phyloP scores from a whole-genome alignment of 305 asterid species.

The Coffea humblotiana region DNA sequence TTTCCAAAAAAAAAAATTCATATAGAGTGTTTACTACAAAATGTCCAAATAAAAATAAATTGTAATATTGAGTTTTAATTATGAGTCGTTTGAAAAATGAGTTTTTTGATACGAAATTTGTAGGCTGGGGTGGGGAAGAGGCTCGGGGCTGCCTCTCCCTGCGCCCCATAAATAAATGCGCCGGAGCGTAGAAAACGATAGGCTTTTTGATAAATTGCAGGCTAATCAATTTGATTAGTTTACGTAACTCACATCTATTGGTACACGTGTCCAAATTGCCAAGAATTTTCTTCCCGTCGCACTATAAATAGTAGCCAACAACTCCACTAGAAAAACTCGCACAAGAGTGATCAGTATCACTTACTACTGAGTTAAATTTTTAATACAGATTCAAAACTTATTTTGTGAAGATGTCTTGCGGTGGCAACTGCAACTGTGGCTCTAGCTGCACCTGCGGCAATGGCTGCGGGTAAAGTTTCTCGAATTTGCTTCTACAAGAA shows the following conservation, averaged over 20 bases:
- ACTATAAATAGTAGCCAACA: not conserved
- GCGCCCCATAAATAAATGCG: too few species aligned
- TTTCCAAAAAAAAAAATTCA: too few species aligned
- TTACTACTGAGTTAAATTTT: not conserved
- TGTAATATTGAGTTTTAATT: too few species aligned
- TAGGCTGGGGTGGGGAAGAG: too few species aligned
- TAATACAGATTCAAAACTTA: not conserved
- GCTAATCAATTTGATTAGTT: not conserved
- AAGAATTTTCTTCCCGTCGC: not conserved
- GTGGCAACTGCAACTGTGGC: not conserved
- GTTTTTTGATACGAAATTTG: too few species aligned
- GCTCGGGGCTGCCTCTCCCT: too few species aligned
- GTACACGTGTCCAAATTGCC: not conserved
- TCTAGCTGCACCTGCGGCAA: not conserved
- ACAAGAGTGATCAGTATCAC: not conserved
- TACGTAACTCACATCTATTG: not conserved
- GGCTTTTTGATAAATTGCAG: too few species aligned
- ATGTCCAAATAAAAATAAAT: not conserved
- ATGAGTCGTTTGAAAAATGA: too few species aligned
- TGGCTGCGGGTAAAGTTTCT: slow-evolving; percentile 1
- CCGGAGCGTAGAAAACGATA: too few species aligned
- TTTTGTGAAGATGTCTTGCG: not conserved
- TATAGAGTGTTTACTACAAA: not conserved
- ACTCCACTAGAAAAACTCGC: not conserved
- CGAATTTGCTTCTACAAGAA: too few species aligned